Evolutionary conservation across 2,329 filamentous ascomycete species (phyloP).

Genomic region (Paradendryphiella salina): DNA sequence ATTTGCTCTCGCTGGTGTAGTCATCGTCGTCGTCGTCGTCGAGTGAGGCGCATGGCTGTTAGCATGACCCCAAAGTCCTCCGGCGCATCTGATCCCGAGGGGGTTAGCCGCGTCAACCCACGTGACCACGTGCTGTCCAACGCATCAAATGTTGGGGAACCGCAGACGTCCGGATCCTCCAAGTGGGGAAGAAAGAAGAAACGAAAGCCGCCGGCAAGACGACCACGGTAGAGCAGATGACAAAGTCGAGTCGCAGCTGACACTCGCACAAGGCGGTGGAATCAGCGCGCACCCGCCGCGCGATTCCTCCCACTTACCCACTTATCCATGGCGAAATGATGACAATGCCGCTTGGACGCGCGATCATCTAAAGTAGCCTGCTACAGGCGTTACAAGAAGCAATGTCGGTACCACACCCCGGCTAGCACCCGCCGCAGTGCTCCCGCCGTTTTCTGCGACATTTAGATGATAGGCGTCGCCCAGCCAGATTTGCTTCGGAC

Average conservation of each 20-base stretch:
- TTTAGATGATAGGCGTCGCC: slow-evolving; percentile 21
- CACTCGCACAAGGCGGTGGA: background rate
- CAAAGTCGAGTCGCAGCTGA: too few relatives aligned
- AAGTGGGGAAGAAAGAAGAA: too few relatives aligned
- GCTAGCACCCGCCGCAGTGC: slow-evolving; percentile 10
- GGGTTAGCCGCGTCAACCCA: too few relatives aligned
- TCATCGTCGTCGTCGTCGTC: slow-evolving; percentile 1
- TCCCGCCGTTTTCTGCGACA: slow-evolving; percentile 20
- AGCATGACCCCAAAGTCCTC: background rate
- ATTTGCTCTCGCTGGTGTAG: background rate
- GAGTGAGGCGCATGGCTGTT: slow-evolving; percentile 2
- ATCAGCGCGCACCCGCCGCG: slow-evolving; percentile 3
- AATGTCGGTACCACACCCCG: slow-evolving; percentile 18
- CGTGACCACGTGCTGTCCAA: too few relatives aligned
- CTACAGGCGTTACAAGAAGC: slow-evolving; percentile 30
- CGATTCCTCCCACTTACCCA: background rate
- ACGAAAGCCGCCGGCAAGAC: too few relatives aligned
- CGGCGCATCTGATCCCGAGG: too few relatives aligned
- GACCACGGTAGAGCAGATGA: background rate
- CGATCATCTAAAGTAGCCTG: slow-evolving; percentile 23
- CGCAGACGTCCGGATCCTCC: too few relatives aligned
- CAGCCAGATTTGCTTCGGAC: slow-evolving; percentile 10
- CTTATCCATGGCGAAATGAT: slow-evolving; percentile 13
- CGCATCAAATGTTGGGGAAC: too few relatives aligned
- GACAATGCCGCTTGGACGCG: slow-evolving; percentile 7